These are phyloP conservation scores for Phytophthora syringae DNA, from an alignment of 352 stramenopile species.

Conservation along the genomic window DNA sequence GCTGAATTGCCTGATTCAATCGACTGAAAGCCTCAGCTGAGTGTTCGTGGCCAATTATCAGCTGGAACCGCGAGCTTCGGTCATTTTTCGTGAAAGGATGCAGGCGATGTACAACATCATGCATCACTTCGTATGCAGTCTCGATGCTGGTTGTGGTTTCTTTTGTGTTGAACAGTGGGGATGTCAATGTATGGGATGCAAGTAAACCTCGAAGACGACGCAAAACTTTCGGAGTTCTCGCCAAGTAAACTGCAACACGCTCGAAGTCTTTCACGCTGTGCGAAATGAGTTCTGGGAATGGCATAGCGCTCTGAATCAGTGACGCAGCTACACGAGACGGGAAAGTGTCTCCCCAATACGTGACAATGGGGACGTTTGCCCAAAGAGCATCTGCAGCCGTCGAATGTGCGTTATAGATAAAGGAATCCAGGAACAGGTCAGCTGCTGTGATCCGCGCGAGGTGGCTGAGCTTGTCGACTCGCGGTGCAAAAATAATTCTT, in stretches of 20 bases:
- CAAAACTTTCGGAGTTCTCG: conserved; percentile 26
- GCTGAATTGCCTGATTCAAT: conserved; percentile 22
- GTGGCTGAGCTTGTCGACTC: conserved; percentile 73
- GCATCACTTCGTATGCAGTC: conserved; percentile 63
- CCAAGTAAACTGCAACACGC: conserved; percentile 60
- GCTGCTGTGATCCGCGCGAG: conserved; percentile 77
- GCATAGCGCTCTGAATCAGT: conserved; percentile 53
- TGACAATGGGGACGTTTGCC: conserved; percentile 90
- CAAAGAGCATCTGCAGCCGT: conserved; percentile 92
- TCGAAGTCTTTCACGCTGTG: conserved; percentile 80
- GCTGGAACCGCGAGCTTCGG: conserved; percentile 32
- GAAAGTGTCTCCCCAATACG: conserved; percentile 79
- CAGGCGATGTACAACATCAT: conserved; percentile 53
- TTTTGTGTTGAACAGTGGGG: conserved; percentile 78
- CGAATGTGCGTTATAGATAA: conserved; percentile 96
- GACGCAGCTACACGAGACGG: conserved; percentile 73
- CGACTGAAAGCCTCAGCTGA: conserved; percentile 8
- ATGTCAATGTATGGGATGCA: conserved; percentile 35
- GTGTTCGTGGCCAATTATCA: conserved; percentile 47
- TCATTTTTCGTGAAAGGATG: conserved; percentile 15
- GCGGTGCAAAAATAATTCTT: conserved; percentile 78
- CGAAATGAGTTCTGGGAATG: conserved; percentile 40
- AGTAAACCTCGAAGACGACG: conserved; percentile 40
- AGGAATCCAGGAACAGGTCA: conserved; percentile 96
- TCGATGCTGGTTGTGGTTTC: conserved; percentile 74